A percentile compares a stretch with the other conserved stretches of the same genome.
Conservation (phyloP, 2,329 filamentous ascomycete genomes). For the Cercospora nicotianae region DNA sequence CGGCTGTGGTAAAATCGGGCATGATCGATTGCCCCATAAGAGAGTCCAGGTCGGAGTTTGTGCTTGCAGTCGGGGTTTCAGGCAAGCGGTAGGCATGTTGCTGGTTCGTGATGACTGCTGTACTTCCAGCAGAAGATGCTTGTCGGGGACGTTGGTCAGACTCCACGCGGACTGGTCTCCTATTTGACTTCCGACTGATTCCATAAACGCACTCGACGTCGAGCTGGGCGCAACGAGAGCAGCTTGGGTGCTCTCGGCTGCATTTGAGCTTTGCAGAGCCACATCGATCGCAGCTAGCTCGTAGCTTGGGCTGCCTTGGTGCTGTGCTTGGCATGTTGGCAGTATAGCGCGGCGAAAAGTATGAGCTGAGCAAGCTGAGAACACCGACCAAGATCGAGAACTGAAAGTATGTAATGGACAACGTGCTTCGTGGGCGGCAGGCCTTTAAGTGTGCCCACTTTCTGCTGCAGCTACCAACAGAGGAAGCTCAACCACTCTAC, state of each 20-base stretch:
- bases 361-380: background rate
- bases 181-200: background rate
- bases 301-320: background rate
- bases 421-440: background rate
- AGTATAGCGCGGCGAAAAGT: background rate
- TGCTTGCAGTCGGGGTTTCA: background rate
- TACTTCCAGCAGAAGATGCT: background rate
- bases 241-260: background rate
- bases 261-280: slow-evolving; percentile 1
- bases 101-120: background rate
- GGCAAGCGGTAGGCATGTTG: background rate
- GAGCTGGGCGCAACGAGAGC: background rate
- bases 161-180: background rate
- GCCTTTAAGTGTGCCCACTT: background rate
- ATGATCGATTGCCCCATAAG: background rate
- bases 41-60: background rate
- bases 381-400: background rate
- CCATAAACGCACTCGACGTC: background rate
- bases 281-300: slow-evolving; percentile 6
- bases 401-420: background rate
- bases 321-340: background rate
- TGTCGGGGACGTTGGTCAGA: background rate
- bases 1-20: background rate
- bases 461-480: background rate
- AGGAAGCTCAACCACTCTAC: background rate